A percentile compares a stretch with the other conserved stretches of the same genome.
Conservation (phyloP, 192 early-diverging fungal genomes). For the Allomyces javanicus region DNA sequence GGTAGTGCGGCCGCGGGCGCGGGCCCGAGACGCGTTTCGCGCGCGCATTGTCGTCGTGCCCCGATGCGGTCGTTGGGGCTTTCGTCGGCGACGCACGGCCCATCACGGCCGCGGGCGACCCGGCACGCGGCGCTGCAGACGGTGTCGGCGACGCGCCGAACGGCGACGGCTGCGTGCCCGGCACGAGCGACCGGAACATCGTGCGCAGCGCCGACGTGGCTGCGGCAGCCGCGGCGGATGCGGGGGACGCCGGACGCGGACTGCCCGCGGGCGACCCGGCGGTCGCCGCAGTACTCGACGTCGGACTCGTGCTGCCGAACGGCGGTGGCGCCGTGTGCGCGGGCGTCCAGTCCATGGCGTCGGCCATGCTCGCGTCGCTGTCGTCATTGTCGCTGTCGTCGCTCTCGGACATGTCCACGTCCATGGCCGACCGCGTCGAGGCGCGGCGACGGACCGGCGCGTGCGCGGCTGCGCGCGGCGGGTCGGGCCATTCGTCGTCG, state of each 20-base stretch:
- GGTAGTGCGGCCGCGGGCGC: not conserved
- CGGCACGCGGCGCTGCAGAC: not conserved
- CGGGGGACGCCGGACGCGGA: no score
- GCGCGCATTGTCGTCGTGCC: not conserved
- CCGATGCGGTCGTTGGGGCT: not conserved
- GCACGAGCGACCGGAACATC: no score
- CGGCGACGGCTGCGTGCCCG: no score
- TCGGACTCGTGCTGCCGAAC: not conserved
- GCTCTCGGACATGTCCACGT: not conserved
- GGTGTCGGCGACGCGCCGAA: not conserved
- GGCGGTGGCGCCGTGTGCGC: not conserved
- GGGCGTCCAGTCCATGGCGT: not conserved
- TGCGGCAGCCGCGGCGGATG: no score
- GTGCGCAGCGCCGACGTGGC: no score
- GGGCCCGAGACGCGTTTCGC: not conserved
- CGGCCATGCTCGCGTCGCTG: not conserved
- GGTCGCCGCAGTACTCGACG: no score
- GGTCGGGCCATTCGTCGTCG: not conserved
- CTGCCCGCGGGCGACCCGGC: no score
- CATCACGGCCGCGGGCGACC: not conserved
- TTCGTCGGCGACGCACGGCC: not conserved
- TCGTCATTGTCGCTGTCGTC: not conserved
- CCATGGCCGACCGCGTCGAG: not conserved
- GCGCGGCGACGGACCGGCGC: not conserved
- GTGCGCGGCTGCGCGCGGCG: not conserved